Base-by-base conservation (phyloP, 805 yeast genomes). In the Candida corydali region DNA sequence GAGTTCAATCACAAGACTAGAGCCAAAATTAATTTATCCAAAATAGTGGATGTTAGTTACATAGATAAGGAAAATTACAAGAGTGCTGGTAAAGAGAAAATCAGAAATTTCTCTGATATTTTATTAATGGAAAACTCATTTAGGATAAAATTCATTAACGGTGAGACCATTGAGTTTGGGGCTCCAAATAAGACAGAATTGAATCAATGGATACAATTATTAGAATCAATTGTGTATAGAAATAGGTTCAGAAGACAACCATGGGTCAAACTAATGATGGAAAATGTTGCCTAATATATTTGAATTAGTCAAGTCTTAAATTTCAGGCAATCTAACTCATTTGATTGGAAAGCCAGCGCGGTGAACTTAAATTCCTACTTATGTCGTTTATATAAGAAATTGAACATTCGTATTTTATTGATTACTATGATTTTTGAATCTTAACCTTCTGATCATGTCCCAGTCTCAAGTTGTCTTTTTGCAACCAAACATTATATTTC, bases 101-200 rank as follows among this genome's bases (percentile, higher is more conserved):
- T 7, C 42, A 69, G 93, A 59, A 74, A 82, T 51, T 76, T 84
- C 52, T 82, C 89, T 48, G 94, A 85, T 50, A 78, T 82, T 24
- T 64, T 81, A 26, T 58, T 80, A 34, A 65, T 82, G 52, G 82
- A 80, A 42, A 82, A 85, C 43, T 80, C 88, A 9, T 86, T 89
- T 69, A 81, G 81, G 51, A 59, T 89, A 33, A 63, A 68, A 43
- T 89, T 89, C 57, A 72, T 76, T 28, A 84, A 89, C 53, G 89
- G 86, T 4, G 97, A 89, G 57, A 65, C 76, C 3, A 83, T 89
- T 35, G 85, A 80, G 45, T 86, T 91, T 57, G 86, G 85, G n/a
- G 91, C 96, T 12, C 93, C 86, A 37, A 76, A 80, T 29, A 69
- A 64, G 31, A 65, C 57, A 12, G 82, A 78, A 32, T 82, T 80